Evolutionary conservation across 352 stramenopile genomes (phyloP).

Genomic region (Aphanomyces invadans): DNA sequence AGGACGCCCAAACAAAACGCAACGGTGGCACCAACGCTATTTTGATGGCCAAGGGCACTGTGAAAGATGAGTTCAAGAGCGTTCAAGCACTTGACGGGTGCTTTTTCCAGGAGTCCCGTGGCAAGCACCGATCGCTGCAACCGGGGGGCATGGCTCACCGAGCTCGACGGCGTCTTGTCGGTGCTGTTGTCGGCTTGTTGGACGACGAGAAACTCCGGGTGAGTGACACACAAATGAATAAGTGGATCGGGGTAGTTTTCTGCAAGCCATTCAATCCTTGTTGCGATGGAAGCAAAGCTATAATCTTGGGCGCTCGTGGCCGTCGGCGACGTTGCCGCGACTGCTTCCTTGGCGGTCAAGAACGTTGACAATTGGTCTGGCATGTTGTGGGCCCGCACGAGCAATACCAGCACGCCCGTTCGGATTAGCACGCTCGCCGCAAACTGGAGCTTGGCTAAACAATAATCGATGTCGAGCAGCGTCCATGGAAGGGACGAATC

Average conservation of each 20-base stretch:
- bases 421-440: slow-evolving; percentile 44
- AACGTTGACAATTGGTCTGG: slow-evolving; percentile 32
- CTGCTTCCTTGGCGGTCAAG: not conserved
- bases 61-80: slow-evolving; percentile 39
- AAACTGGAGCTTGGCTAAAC: slow-evolving; percentile 43
- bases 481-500: slow-evolving; percentile 67
- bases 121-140: slow-evolving; percentile 38
- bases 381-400: slow-evolving; percentile 39
- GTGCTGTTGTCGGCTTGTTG: not conserved
- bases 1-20: slow-evolving; percentile 50
- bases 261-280: slow-evolving; percentile 35
- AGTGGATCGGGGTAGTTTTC: slow-evolving; percentile 42
- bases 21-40: slow-evolving; percentile 40
- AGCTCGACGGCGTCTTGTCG: not conserved
- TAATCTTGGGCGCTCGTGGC: slow-evolving; percentile 25
- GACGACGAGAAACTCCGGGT: slow-evolving; percentile 51
- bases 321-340: slow-evolving; percentile 11
- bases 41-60: slow-evolving; percentile 12
- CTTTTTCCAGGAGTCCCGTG: slow-evolving; percentile 35
- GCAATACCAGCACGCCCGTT: slow-evolving; percentile 55
- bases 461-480: slow-evolving; percentile 58
- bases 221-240: slow-evolving; percentile 44
- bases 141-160: slow-evolving; percentile 26
- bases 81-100: slow-evolving; percentile 38
- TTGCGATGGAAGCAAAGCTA: slow-evolving; percentile 35